Conservation (phyloP, 2,329 filamentous ascomycete species). For the Penicillium sp. region DNA sequence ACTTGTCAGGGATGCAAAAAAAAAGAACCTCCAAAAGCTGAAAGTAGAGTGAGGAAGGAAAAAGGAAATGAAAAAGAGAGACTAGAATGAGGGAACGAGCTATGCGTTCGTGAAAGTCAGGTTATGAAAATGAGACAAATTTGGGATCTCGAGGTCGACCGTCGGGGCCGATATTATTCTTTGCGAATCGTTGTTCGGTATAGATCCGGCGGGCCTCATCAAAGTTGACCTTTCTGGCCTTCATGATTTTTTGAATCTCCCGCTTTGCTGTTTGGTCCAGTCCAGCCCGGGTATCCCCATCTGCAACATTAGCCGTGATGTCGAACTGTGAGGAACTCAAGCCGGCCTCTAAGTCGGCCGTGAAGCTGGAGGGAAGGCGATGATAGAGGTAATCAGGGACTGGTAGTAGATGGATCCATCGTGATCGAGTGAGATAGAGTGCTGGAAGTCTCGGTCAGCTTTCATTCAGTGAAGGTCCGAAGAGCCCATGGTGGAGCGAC, state of each 20-base stretch:
- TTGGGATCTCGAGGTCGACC: slow-evolving; percentile 89
- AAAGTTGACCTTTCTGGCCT: slow-evolving; percentile 76
- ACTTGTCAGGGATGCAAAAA: background rate
- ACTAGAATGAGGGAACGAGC: slow-evolving; percentile 2
- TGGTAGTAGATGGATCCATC: slow-evolving; percentile 74
- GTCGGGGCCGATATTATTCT: slow-evolving; percentile 85
- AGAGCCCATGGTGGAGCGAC: background rate
- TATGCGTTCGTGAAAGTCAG: background rate
- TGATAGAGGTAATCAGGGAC: slow-evolving; percentile 72
- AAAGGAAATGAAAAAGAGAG: slow-evolving; percentile 5
- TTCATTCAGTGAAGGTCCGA: background rate
- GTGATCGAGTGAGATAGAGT: slow-evolving; percentile 77
- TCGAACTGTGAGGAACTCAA: slow-evolving; percentile 84
- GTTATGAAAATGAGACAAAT: slow-evolving; percentile 86
- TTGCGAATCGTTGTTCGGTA: slow-evolving; percentile 83
- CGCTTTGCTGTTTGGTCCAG: slow-evolving; percentile 79
- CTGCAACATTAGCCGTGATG: slow-evolving; percentile 75
- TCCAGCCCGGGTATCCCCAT: slow-evolving; percentile 76
- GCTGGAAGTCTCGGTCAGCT: slow-evolving; percentile 47
- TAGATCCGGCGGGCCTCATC: slow-evolving; percentile 87
- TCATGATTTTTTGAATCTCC: slow-evolving; percentile 90
- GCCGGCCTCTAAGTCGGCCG: slow-evolving; percentile 83
- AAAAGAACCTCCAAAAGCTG: background rate
- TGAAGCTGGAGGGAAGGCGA: slow-evolving; percentile 75
- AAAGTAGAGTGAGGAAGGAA: background rate